These are phyloP conservation scores for Diplodia intermedia DNA, from an alignment of 2,329 filamentous ascomycete species.

Conservation along the genomic window DNA sequence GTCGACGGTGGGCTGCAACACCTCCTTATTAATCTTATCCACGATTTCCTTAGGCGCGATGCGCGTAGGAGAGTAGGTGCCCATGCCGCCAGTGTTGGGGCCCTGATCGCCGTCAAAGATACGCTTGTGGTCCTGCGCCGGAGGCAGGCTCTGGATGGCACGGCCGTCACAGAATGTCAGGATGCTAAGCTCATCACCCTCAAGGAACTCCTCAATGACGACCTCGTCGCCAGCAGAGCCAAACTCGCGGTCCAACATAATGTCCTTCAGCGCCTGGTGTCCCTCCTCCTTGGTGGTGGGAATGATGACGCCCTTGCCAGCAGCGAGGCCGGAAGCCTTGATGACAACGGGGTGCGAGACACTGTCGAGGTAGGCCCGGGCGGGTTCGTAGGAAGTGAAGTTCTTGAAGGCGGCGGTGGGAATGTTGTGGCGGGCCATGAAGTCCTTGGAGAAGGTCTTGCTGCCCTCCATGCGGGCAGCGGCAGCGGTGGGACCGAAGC, in stretches of 20 bases:
- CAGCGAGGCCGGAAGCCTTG: constrained; percentile 90
- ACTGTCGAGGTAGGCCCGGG: constrained; percentile 70
- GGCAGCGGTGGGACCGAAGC: constrained; percentile 83
- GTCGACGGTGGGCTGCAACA: constrained; percentile 87
- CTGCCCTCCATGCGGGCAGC: constrained; percentile 93
- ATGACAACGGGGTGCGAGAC: constrained; percentile 67
- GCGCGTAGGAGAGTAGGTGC: constrained; percentile 83
- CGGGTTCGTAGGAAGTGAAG: constrained; percentile 78
- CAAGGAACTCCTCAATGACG: constrained; percentile 92
- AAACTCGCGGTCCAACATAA: constrained; percentile 90
- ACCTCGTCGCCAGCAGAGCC: constrained; percentile 87
- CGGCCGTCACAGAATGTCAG: constrained; percentile 91
- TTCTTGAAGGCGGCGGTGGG: constrained; percentile 92
- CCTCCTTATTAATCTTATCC: constrained; percentile 76
- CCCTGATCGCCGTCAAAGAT: constrained; percentile 89
- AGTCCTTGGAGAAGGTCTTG: constrained; percentile 97
- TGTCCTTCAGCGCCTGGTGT: constrained; percentile 78
- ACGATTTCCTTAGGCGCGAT: constrained; percentile 67
- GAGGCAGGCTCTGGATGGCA: constrained; percentile 80
- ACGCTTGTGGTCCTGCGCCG: constrained; percentile 96
- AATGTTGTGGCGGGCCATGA: constrained; percentile 90
- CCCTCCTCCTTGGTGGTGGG: constrained; percentile 83
- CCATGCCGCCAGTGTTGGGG: constrained; percentile 97
- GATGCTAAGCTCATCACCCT: constrained; percentile 91
- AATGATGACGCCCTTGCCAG: constrained; percentile 94